These are phyloP conservation scores for Biscogniauxia mediterranea DNA, from an alignment of 2,329 filamentous ascomycete species.

Conservation along the genomic window DNA sequence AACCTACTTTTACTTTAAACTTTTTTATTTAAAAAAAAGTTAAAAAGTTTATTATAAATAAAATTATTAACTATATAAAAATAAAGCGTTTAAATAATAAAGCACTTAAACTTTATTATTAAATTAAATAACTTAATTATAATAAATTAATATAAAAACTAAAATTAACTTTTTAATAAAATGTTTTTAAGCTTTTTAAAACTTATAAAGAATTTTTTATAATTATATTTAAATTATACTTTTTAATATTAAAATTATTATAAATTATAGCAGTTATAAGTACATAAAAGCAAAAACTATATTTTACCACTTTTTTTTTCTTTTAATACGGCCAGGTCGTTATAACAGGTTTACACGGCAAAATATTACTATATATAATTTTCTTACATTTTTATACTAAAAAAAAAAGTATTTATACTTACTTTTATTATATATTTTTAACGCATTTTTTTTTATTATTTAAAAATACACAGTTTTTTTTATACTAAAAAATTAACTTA, in stretches of 20 bases:
- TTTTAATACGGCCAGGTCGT: no score
- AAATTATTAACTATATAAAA: neutral
- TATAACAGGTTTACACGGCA: neutral
- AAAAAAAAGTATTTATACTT: neutral
- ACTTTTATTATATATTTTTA: no score
- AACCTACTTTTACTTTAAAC: neutral
- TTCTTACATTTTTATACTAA: neutral
- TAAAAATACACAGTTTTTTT: no score
- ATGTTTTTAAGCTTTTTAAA: neutral
- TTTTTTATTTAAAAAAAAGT: neutral
- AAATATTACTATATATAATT: neutral
- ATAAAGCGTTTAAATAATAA: neutral
- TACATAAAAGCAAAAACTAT: no score
- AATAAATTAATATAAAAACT: neutral
- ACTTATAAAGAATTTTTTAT: neutral
- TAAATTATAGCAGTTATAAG: no score
- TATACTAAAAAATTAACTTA: no score
- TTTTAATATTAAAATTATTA: no score
- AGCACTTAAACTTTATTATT: neutral
- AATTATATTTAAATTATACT: neutral
- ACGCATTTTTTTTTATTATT: no score
- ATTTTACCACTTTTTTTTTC: neutral
- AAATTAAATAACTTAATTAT: neutral
- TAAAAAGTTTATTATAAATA: neutral
- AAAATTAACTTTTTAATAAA: neutral